Evolutionary conservation across 2,329 filamentous ascomycete species (phyloP).

Genomic region (Aspergillus sp.): DNA sequence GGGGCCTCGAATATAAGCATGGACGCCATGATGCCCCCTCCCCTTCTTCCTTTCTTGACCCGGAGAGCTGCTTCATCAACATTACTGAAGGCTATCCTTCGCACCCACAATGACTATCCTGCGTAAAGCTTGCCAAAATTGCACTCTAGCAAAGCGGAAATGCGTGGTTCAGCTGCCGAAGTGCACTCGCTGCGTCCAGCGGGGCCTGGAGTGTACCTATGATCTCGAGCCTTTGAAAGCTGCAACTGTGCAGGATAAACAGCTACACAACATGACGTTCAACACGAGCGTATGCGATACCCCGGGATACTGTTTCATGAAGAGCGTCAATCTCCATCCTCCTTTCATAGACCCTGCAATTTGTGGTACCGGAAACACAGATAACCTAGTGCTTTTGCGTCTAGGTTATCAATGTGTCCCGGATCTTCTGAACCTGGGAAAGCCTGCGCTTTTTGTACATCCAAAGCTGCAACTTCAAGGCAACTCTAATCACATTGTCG

Average conservation of each 20-base stretch:
- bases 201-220: constrained; percentile 7
- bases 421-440: not conserved
- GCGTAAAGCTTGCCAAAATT: constrained; percentile 10
- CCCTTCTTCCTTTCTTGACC: not conserved
- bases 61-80: not conserved
- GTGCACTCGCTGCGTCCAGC: constrained; percentile 11
- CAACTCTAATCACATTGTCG: not conserved
- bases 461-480: constrained; percentile 5
- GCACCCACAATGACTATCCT: constrained; percentile 4
- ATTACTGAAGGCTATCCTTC: not conserved
- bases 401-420: not conserved
- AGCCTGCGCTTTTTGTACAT: constrained; percentile 11
- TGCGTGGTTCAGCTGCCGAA: constrained; percentile 11
- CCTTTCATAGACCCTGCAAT: constrained; percentile 9
- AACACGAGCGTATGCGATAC: not conserved
- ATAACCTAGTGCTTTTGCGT: not conserved
- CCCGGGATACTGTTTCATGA: constrained; percentile 6
- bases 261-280: not conserved
- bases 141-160: constrained; percentile 9
- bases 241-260: not conserved
- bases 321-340: not conserved
- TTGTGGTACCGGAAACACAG: not conserved
- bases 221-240: constrained; percentile 10
- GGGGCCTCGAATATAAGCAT: not conserved
- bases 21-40: not conserved